Base-by-base conservation (phyloP, 2,329 filamentous ascomycete species). In the Alternaria brassicicola region DNA sequence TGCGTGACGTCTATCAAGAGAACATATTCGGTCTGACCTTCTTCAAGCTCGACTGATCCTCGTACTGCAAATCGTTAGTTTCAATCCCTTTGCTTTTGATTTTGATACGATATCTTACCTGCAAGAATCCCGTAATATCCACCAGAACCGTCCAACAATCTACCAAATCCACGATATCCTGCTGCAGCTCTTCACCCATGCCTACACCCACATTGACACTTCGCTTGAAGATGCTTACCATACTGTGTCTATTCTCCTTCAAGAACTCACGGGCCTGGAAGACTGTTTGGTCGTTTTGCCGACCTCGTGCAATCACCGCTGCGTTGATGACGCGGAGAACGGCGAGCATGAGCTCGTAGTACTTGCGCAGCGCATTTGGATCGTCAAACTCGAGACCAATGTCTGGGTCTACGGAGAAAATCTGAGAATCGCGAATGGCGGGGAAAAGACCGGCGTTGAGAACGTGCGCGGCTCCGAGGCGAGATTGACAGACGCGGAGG, bases 331-430 rank as follows among this genome's bases (percentile, higher is more conserved):
- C 88, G 50, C 93, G 88, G 35, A 95, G 84, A 8, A 97, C 85
- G 54, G 90, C 87, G 35, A 92, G 86, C 15, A 99, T 86, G 6
- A 99, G 84, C 46, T 88, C 85, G 78, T 96, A 98, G 79, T 96
- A 96, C 71, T 89, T 89, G 63, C 88, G 86, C 19, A 97, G 83
- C 3, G 92, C 89, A 57, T 85, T 83, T 3, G 86, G 81, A 67
- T 92, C 89, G 53, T 88, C 84, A 54, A 89, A 85, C 66, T 91
- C 87, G 57, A 93, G 87, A 59, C 96, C 93, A 53, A 99, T 87
- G 76, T 99, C 95, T 0, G 95, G 95, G 75, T 99, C 95, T 12
- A 91, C 90, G 8, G 88, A 83, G 76, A 98, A 99, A 21, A 98
- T 84, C n/a, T 88, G 87, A 1, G 93, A 96, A 55, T 89, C 86